A percentile compares a stretch with the other conserved stretches of the same genome.
These are phyloP conservation scores for Knufia petricola DNA, from an alignment of 2,329 filamentous ascomycete genomes.

Conservation along the genomic window DNA sequence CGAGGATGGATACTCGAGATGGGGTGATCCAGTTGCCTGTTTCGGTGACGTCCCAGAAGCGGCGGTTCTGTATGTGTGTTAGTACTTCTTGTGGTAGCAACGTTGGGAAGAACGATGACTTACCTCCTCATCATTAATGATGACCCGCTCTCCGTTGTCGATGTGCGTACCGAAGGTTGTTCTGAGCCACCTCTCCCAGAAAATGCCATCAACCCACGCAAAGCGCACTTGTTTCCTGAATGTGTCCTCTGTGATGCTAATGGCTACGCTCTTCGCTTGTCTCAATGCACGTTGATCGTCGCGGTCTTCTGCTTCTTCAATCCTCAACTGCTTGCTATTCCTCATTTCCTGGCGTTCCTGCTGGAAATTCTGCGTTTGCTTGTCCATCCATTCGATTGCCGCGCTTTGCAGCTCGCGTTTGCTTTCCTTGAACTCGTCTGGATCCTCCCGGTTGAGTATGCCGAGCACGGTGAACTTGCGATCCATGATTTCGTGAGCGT, in stretches of 20 bases:
- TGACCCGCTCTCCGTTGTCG: constrained; percentile 74
- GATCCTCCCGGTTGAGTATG: constrained; percentile 69
- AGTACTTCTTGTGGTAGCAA: constrained; percentile 25
- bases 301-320: constrained; percentile 92
- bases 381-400: constrained; percentile 95
- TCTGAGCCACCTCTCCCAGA: constrained; percentile 94
- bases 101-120: constrained; percentile 34
- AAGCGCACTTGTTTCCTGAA: constrained; percentile 85
- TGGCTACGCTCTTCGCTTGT: constrained; percentile 79
- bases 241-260: constrained; percentile 73
- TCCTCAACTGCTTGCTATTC: constrained; percentile 86
- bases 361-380: constrained; percentile 83
- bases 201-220: constrained; percentile 92
- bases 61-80: constrained; percentile 58
- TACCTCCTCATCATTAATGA: constrained; percentile 96
- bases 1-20: constrained; percentile 80
- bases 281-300: constrained; percentile 79
- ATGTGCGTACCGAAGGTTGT: constrained; percentile 92
- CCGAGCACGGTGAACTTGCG: constrained; percentile 90
- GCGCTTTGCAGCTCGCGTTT: constrained; percentile 91
- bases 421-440: constrained; percentile 66
- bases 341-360: constrained; percentile 86
- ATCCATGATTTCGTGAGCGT: constrained; percentile 90
- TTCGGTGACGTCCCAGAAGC: constrained; percentile 88
- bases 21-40: constrained; percentile 85